A percentile compares a stretch with the other conserved stretches of the same genome.
phyloP scores from a whole-genome alignment of 1,284 basidiomycete genomes.

The Fomitopsis schrenkii region DNA sequence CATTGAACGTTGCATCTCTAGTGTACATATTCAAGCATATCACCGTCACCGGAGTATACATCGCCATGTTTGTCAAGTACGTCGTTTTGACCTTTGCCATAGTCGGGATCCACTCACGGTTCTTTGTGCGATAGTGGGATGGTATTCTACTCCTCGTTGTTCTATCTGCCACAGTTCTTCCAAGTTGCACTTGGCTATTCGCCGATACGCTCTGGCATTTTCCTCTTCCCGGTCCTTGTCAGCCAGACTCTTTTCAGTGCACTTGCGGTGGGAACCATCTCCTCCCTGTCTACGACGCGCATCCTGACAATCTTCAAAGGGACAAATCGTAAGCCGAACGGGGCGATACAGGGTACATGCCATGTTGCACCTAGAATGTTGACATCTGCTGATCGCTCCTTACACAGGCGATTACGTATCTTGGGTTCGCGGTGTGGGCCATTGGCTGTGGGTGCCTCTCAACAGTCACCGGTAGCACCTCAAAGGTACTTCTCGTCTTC shows the following conservation, averaged over 20 bases:
- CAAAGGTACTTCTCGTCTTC: conserved; percentile 50
- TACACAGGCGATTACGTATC: conserved; percentile 50
- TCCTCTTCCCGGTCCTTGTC: conserved; percentile 62
- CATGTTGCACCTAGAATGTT: background rate
- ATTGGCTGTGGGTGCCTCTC: conserved; percentile 68
- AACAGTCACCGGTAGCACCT: conserved; percentile 47
- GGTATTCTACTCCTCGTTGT: conserved; percentile 56
- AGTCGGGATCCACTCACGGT: no score
- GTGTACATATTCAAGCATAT: conserved; percentile 70
- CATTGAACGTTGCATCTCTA: conserved; percentile 16
- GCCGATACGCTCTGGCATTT: conserved; percentile 57
- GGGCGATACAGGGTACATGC: conserved; percentile 54
- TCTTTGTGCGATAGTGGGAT: conserved; percentile 37
- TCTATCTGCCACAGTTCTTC: conserved; percentile 73
- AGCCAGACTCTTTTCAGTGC: conserved; percentile 57
- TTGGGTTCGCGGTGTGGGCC: conserved; percentile 69
- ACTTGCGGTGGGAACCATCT: conserved; percentile 37
- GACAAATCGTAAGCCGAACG: conserved; percentile 50
- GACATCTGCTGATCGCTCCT: background rate
- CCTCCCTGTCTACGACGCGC: background rate
- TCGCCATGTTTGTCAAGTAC: conserved; percentile 64
- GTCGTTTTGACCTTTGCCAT: conserved; percentile 10
- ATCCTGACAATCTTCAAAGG: background rate
- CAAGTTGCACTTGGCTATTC: conserved; percentile 66
- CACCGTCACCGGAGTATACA: conserved; percentile 67